Evolutionary conservation across 805 yeast species (phyloP).

Genomic region (Limtongia smithiae): DNA sequence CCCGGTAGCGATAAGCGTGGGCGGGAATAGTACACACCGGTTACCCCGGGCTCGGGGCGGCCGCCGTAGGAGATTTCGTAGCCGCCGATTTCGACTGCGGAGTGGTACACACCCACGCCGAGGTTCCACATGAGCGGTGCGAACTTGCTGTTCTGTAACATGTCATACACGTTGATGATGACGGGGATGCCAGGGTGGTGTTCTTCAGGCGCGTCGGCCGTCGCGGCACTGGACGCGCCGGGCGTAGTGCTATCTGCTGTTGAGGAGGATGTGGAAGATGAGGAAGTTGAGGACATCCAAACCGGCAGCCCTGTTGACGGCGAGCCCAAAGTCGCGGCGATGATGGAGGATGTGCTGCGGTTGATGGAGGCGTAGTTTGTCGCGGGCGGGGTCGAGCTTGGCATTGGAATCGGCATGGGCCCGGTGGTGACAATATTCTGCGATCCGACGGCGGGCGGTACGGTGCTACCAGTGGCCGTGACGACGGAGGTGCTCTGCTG

Average conservation of each 20-base stretch:
- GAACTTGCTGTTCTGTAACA: slow-evolving; percentile 24
- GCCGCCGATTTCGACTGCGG: slow-evolving; percentile 30
- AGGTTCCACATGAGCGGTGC: slow-evolving; percentile 25
- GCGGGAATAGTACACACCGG: slow-evolving; percentile 27
- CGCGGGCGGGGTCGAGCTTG: not conserved
- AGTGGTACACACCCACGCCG: slow-evolving; percentile 29
- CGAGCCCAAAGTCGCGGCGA: not conserved
- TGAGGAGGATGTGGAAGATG: slow-evolving; percentile 4
- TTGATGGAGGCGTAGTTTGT: not conserved
- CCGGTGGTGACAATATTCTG: not conserved
- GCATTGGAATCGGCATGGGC: slow-evolving; percentile 15
- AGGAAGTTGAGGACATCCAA: slow-evolving; percentile 1
- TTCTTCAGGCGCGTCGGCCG: not conserved
- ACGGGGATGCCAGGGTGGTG: slow-evolving; percentile 10
- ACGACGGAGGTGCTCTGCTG: slow-evolving; percentile 22
- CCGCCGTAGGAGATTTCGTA: slow-evolving; percentile 29
- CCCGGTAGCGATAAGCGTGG: slow-evolving; percentile 25
- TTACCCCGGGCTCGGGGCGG: slow-evolving; percentile 25
- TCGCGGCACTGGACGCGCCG: not conserved
- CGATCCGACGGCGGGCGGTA: not conserved
- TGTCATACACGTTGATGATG: slow-evolving; percentile 27
- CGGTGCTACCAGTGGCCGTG: slow-evolving; percentile 15
- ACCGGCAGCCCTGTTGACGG: slow-evolving; percentile 5
- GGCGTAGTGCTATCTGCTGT: not conserved
- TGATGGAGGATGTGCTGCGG: not conserved